A percentile compares a stretch with the other conserved stretches of the same genome.
phyloP scores from a whole-genome alignment of 2,329 filamentous ascomycete species.

The Magnaporthiopsis rhizophila region DNA sequence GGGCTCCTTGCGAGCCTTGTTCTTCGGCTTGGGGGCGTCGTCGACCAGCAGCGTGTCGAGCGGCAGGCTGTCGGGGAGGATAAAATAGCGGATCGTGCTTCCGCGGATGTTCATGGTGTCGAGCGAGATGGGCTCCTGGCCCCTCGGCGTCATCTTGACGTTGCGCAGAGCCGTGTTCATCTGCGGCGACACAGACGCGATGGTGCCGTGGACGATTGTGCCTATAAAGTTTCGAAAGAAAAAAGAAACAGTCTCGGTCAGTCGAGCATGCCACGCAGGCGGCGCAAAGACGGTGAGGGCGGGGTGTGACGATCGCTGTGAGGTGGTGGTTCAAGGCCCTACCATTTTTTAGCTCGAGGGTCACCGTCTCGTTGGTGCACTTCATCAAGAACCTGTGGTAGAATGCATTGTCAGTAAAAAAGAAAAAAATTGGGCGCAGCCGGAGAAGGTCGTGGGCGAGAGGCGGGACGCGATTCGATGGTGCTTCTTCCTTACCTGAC shows the following conservation, averaged over 20 bases:
- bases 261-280: not conserved
- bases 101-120: slow-evolving; percentile 97
- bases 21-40: slow-evolving; percentile 97
- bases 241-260: slow-evolving; percentile 5
- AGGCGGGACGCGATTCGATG: not conserved
- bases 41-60: slow-evolving; percentile 94
- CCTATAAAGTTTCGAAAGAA: slow-evolving; percentile 39
- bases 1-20: slow-evolving; percentile 94
- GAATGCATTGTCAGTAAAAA: not conserved
- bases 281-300: not conserved
- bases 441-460: not conserved
- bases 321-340: slow-evolving; percentile 17
- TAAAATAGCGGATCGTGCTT: slow-evolving; percentile 92
- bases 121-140: slow-evolving; percentile 77
- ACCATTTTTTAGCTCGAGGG: slow-evolving; percentile 98
- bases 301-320: not conserved
- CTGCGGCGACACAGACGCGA: slow-evolving; percentile 91
- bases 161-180: slow-evolving; percentile 97
- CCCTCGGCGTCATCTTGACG: slow-evolving; percentile 91
- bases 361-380: slow-evolving; percentile 97
- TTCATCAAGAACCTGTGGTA: slow-evolving; percentile 88
- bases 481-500: slow-evolving; percentile 62
- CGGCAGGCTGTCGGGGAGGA: slow-evolving; percentile 90
- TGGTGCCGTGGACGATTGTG: slow-evolving; percentile 93
- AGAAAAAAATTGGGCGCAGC: no score